phyloP scores from a whole-genome alignment of 2,329 filamentous ascomycete species.

The Fusarium verticillioides region DNA sequence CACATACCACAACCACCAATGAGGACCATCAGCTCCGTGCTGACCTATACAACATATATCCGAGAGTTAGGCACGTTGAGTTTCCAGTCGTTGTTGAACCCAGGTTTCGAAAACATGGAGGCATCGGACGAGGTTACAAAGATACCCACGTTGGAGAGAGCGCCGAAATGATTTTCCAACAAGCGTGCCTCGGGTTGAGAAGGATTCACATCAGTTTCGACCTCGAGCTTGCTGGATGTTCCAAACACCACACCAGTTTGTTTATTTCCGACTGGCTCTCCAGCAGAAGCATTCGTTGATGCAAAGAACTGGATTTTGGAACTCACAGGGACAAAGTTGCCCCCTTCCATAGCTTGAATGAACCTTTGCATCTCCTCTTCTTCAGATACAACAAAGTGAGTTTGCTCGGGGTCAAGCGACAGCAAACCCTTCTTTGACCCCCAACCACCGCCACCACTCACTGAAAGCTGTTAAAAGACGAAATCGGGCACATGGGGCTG shows the following conservation, averaged over 20 bases:
- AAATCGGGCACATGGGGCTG: background rate
- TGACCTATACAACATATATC: slow-evolving; percentile 38
- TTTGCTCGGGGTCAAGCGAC: slow-evolving; percentile 77
- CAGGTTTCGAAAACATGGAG: slow-evolving; percentile 41
- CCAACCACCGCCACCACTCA: slow-evolving; percentile 88
- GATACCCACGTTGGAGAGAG: slow-evolving; percentile 69
- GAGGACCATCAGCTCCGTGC: background rate
- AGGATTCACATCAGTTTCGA: slow-evolving; percentile 3
- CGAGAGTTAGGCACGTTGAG: slow-evolving; percentile 51
- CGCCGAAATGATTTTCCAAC: slow-evolving; percentile 67
- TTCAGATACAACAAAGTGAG: slow-evolving; percentile 57
- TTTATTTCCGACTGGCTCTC: slow-evolving; percentile 35
- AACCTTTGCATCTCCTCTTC: slow-evolving; percentile 66
- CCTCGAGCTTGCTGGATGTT: slow-evolving; percentile 41
- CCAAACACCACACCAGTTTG: slow-evolving; percentile 48
- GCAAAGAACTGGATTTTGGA: slow-evolving; percentile 75
- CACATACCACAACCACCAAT: slow-evolving; percentile 6
- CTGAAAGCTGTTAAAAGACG: slow-evolving; percentile 47
- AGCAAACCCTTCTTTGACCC: slow-evolving; percentile 82
- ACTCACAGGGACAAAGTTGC: slow-evolving; percentile 69
- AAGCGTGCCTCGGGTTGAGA: slow-evolving; percentile 17
- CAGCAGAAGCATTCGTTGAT: slow-evolving; percentile 45
- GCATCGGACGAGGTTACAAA: slow-evolving; percentile 55
- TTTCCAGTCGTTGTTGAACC: slow-evolving; percentile 48
- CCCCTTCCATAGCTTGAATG: slow-evolving; percentile 59